Evolutionary conservation across 2,329 filamentous ascomycete species (phyloP).

Genomic region (Tolypocladium nubicola): DNA sequence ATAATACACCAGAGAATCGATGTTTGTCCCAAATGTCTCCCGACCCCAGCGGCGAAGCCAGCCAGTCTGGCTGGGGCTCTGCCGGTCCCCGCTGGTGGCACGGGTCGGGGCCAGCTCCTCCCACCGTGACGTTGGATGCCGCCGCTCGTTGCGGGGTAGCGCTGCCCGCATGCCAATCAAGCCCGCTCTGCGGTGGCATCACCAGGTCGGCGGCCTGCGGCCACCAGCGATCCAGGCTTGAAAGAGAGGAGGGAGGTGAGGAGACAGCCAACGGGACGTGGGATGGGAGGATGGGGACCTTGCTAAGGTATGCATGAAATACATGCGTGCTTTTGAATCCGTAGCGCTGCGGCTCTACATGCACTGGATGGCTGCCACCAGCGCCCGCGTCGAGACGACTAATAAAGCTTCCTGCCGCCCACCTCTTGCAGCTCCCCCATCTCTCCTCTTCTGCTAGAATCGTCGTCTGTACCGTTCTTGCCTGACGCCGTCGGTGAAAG

Average conservation of each 20-base stretch:
- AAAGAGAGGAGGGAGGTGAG: background rate
- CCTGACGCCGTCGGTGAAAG: background rate
- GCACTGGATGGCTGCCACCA: background rate
- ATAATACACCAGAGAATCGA: background rate
- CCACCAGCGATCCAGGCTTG: background rate
- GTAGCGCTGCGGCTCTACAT: background rate
- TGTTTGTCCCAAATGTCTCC: background rate
- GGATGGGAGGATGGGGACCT: background rate
- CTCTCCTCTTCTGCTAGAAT: background rate
- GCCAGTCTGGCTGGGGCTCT: background rate
- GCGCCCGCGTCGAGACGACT: background rate
- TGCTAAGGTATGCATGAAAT: background rate
- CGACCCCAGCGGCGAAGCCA: background rate
- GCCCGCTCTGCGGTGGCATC: background rate
- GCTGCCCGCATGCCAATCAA: background rate
- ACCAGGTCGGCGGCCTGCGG: background rate
- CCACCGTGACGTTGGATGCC: background rate
- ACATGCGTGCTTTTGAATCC: background rate
- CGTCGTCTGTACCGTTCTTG: background rate
- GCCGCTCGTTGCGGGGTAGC: background rate
- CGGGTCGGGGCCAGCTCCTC: background rate
- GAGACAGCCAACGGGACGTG: background rate
- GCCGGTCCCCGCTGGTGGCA: background rate
- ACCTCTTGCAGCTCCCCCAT: background rate
- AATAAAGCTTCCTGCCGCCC: slow-evolving; percentile 1